Percentiles rank a stretch among this genome's conserved stretches.
phyloP scores from a whole-genome alignment of 2,329 filamentous ascomycete species.

The Scedosporium boydii region DNA sequence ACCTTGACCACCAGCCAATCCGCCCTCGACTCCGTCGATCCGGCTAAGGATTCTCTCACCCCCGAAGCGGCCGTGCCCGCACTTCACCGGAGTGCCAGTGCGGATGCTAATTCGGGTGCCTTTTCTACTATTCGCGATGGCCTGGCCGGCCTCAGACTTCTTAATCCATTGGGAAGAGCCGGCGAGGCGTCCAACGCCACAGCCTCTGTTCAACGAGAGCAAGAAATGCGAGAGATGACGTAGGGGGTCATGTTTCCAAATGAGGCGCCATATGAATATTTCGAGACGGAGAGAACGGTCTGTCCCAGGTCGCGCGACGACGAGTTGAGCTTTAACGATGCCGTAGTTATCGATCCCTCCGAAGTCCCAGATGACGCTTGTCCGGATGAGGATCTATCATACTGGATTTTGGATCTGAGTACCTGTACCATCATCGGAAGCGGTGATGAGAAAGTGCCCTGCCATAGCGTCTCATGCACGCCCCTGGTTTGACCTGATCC shows the following conservation, averaged over 20 bases:
- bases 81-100: conserved; percentile 34
- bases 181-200: conserved; percentile 9
- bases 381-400: not conserved
- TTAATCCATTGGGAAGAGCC: conserved; percentile 27
- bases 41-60: conserved; percentile 41
- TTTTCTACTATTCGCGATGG: conserved; percentile 38
- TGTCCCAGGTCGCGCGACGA: conserved; percentile 7
- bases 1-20: conserved; percentile 32
- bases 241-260: conserved; percentile 30
- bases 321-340: conserved; percentile 9
- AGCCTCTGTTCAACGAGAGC: conserved; percentile 19
- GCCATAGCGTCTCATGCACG: not conserved
- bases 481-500: not conserved
- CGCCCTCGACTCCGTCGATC: conserved; percentile 51
- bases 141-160: conserved; percentile 36
- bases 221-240: conserved; percentile 36
- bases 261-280: conserved; percentile 22
- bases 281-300: conserved; percentile 19
- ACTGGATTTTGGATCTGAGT: not conserved
- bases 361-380: not conserved
- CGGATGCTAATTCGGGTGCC: conserved; percentile 29
- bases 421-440: not conserved
- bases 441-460: not conserved
- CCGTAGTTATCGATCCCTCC: conserved; percentile 4
- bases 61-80: conserved; percentile 25